phyloP scores from a whole-genome alignment of 1,139 yeast genomes.

The Geotrichum phurueaensis region DNA sequence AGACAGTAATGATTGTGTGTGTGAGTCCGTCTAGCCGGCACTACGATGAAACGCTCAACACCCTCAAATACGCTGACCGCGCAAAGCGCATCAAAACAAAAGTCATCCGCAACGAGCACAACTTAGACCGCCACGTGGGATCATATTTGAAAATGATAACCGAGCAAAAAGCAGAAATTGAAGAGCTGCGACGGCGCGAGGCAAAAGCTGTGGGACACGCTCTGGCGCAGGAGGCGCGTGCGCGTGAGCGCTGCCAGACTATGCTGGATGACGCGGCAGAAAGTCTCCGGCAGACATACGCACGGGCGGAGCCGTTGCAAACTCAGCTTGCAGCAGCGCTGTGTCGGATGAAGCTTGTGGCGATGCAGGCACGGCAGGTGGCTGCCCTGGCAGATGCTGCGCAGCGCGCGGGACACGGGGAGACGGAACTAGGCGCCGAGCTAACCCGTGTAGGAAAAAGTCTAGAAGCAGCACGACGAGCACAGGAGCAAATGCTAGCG shows the following conservation, averaged over 20 bases:
- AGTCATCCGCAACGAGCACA: constrained; percentile 66
- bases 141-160: constrained; percentile 81
- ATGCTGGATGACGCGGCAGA: constrained; percentile 11
- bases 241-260: constrained; percentile 20
- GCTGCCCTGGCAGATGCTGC: constrained; percentile 8
- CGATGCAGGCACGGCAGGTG: constrained; percentile 20
- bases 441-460: not conserved
- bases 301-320: not conserved
- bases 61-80: constrained; percentile 82
- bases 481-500: constrained; percentile 3
- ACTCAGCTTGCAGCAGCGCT: not conserved
- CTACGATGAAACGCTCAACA: constrained; percentile 86
- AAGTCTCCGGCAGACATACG: not conserved
- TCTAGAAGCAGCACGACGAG: not conserved
- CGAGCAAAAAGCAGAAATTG: constrained; percentile 73
- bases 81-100: constrained; percentile 89
- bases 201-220: constrained; percentile 37
- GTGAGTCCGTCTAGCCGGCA: constrained; percentile 79
- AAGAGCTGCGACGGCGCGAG: constrained; percentile 57
- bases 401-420: not conserved
- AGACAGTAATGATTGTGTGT: constrained; percentile 92
- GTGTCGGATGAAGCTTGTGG: not conserved
- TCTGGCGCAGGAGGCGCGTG: constrained; percentile 19
- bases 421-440: not conserved
- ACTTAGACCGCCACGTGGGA: constrained; percentile 79